Base-by-base conservation (phyloP, 176 grass and related monocot species). In the Bolboschoenus planiculmis region DNA sequence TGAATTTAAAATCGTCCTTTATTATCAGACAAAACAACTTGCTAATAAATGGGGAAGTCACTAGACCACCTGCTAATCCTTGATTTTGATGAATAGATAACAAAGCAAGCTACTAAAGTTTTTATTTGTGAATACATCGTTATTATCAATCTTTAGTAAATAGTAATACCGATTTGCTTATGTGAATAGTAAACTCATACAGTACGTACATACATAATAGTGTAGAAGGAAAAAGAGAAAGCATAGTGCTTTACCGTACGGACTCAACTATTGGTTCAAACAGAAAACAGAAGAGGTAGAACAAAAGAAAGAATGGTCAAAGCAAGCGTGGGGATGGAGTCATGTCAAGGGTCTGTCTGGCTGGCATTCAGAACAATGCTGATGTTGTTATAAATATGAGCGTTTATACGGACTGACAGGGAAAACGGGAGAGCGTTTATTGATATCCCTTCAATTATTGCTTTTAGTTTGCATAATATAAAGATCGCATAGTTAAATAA, bases 261-360 rank as follows among this genome's bases (percentile, higher is more conserved):
- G 46, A 77, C 0, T 77, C 24, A 50, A 77, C 72, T 77, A 77
- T 50, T 51, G 51, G 43, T 24, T 51, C 27, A 31, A 51, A 76
- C 44, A 51, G 27, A 50, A 30, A 77, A 31, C 14, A 31, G 27
- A 53, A n/a, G 72, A 77, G 26, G 44, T 51, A 50, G 4, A 76
- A 7, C 21, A 46, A 77, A 68, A 31, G 14, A 77, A 53, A 40
- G 13, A 43, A 24, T 60, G 34, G 56, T 80, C 54, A 42, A 80
- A 80, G 34, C 6, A 21, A 80, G 36, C 30, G 78, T 56, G 54
- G 11, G n/a, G 31, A 43, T 80, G 78, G 53, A 43, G 54, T 80
- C 78, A 58, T 80, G 53, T 80, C 78, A 80, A 43, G 78, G 26
- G 20, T 77, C 44, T 27, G 20, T 77, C 44, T 27, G 11, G 68